These are phyloP conservation scores for Lichtheimia corymbifera DNA, from an alignment of 371 early-diverging fungal species.

Conservation along the genomic window DNA sequence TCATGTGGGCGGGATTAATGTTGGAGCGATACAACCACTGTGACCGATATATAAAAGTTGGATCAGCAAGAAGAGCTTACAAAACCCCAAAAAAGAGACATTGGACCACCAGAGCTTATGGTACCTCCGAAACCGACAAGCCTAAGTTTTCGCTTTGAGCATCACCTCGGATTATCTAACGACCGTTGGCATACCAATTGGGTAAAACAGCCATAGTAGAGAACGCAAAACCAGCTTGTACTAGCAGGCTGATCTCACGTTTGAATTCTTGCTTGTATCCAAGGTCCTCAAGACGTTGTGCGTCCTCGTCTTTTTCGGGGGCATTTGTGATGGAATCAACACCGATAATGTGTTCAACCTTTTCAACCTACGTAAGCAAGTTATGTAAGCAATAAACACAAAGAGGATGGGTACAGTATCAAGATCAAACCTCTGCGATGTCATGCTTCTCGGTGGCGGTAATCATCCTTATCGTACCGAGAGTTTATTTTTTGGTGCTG, in stretches of 20 bases:
- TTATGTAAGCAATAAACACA: too few relatives aligned
- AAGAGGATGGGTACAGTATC: too few relatives aligned
- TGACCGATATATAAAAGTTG: too few relatives aligned
- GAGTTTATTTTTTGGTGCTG: too few relatives aligned
- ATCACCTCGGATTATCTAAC: too few relatives aligned
- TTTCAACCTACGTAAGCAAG: too few relatives aligned
- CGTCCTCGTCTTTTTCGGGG: constrained; percentile 17
- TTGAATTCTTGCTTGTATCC: constrained; percentile 27
- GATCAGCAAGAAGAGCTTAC: not conserved
- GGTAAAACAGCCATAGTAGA: constrained; percentile 29
- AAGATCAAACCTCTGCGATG: too few relatives aligned
- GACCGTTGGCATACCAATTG: constrained; percentile 13
- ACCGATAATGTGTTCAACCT: too few relatives aligned
- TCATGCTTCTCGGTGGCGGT: too few relatives aligned
- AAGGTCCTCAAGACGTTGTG: constrained; percentile 20
- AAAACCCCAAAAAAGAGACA: constrained; percentile 35
- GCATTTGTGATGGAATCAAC: too few relatives aligned
- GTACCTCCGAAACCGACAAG: constrained; percentile 33
- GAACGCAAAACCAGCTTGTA: constrained; percentile 24
- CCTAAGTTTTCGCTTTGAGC: constrained; percentile 6
- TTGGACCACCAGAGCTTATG: constrained; percentile 37
- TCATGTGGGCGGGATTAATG: not conserved
- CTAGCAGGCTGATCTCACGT: constrained; percentile 23
- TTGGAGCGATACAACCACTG: too few relatives aligned
- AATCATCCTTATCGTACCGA: too few relatives aligned